Conservation (phyloP, 306 rosid species). For the Luffa aegyptiaca region DNA sequence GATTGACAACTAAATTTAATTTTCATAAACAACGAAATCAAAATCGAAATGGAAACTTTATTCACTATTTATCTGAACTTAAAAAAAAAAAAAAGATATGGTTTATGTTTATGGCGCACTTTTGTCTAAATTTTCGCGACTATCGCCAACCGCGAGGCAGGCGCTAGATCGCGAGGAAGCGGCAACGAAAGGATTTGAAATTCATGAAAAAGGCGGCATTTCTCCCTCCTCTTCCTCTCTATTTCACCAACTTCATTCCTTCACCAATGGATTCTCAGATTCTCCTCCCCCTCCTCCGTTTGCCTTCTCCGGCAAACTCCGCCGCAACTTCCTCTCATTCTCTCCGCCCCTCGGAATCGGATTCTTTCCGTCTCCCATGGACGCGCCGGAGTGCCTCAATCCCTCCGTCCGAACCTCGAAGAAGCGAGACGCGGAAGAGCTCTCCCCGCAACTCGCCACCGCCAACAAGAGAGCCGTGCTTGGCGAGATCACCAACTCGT, state of each 20-base stretch:
- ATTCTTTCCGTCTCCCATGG: neutral
- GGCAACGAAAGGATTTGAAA: constrained; percentile 1
- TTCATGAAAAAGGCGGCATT: constrained; percentile 11
- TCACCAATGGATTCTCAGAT: neutral
- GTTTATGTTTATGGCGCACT: neutral
- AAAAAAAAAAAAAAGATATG: neutral
- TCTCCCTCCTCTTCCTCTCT: neutral
- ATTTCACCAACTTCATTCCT: neutral
- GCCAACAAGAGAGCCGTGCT: constrained; percentile 25
- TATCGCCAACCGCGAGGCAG: neutral
- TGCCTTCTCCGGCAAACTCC: neutral
- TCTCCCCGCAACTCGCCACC: constrained; percentile 7
- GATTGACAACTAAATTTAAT: too few relatives aligned
- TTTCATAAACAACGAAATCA: too few relatives aligned
- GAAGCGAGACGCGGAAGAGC: neutral
- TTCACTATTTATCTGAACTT: neutral
- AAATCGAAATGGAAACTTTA: too few relatives aligned
- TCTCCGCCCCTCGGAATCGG: neutral
- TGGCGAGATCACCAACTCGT: constrained; percentile 25
- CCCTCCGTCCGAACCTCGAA: neutral
- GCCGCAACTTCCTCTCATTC: neutral
- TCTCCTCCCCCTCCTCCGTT: neutral
- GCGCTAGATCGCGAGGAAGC: neutral
- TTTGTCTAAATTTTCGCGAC: neutral
- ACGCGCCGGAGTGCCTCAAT: neutral